A percentile compares a stretch with the other conserved stretches of the same genome.
Conservation (phyloP, 768 basidiomycete genomes). For the Amanita jacksonii region DNA sequence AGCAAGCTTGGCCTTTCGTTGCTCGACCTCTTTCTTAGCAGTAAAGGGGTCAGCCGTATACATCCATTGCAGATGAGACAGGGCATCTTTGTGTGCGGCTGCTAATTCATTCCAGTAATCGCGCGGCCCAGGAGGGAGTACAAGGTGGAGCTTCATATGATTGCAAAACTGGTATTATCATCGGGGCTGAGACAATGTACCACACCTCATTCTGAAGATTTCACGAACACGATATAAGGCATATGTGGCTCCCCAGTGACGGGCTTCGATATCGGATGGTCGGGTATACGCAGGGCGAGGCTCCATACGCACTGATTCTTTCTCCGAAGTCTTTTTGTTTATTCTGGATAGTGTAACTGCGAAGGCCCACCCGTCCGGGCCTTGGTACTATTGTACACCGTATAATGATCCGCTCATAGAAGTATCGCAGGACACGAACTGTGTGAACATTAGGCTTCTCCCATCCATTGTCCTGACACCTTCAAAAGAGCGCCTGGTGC, state of each 20-base stretch:
- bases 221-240: conserved; percentile 76
- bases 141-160: conserved; percentile 58
- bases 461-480: conserved; percentile 88
- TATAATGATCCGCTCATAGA: conserved; percentile 3
- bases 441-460: conserved; percentile 76
- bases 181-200: conserved; percentile 17
- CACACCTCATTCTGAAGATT: conserved; percentile 8
- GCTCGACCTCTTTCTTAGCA: conserved; percentile 56
- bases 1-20: conserved; percentile 50
- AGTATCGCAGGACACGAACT: conserved; percentile 29
- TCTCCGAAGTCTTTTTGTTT: conserved; percentile 63
- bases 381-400: conserved; percentile 32
- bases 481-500: conserved; percentile 16
- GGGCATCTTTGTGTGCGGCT: conserved; percentile 54
- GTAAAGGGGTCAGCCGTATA: conserved; percentile 82
- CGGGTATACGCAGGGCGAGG: conserved; percentile 64
- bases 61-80: conserved; percentile 76
- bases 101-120: conserved; percentile 83
- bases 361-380: conserved; percentile 48
- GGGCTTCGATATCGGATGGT: conserved; percentile 69
- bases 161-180: conserved; percentile 55
- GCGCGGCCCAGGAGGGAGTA: conserved; percentile 75
- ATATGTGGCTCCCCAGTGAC: conserved; percentile 86
- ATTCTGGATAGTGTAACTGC: conserved; percentile 54
- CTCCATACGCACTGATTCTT: conserved; percentile 60